Evolutionary conservation across 139 green algal species (phyloP).

Genomic region (Mesotaenium endlicherianum): DNA sequence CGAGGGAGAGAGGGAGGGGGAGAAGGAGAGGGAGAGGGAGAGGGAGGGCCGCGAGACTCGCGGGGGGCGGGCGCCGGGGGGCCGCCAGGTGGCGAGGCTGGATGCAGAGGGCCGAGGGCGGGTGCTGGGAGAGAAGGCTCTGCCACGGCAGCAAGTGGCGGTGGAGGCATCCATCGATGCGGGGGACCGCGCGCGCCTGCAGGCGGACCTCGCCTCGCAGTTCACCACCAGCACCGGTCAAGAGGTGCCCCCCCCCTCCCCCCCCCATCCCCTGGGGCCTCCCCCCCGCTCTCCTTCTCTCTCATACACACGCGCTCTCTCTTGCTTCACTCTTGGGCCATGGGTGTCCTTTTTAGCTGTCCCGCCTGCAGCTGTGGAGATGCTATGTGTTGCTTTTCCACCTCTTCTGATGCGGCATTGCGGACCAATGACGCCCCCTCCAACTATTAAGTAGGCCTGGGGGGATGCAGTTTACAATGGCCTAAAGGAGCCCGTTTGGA

Average conservation of each 20-base stretch:
- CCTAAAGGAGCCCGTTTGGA: too few relatives aligned
- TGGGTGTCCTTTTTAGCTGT: too few relatives aligned
- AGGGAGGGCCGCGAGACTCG: not conserved
- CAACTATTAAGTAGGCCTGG: too few relatives aligned
- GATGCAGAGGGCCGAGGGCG: not conserved
- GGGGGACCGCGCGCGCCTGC: conserved; percentile 8
- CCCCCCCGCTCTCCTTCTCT: too few relatives aligned
- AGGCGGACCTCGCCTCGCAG: conserved; percentile 8
- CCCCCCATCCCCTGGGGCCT: conserved; percentile 14
- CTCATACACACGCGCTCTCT: not conserved
- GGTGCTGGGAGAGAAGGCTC: conserved; percentile 36
- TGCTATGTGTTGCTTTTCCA: too few relatives aligned
- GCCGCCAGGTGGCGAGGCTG: not conserved
- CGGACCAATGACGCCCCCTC: too few relatives aligned
- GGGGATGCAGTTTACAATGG: too few relatives aligned
- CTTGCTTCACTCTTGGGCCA: too few relatives aligned
- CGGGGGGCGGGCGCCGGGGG: not conserved
- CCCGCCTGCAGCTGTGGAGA: too few relatives aligned
- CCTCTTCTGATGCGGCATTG: too few relatives aligned
- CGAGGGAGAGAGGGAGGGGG: not conserved
- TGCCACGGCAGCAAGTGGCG: not conserved
- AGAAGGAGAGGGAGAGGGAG: not conserved
- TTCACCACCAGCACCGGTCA: not conserved
- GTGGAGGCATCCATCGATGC: not conserved
- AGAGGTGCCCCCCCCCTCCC: too few relatives aligned